Evolutionary conservation across 2,329 filamentous ascomycete genomes (phyloP).

Genomic region (Leptoxyphium fumago): DNA sequence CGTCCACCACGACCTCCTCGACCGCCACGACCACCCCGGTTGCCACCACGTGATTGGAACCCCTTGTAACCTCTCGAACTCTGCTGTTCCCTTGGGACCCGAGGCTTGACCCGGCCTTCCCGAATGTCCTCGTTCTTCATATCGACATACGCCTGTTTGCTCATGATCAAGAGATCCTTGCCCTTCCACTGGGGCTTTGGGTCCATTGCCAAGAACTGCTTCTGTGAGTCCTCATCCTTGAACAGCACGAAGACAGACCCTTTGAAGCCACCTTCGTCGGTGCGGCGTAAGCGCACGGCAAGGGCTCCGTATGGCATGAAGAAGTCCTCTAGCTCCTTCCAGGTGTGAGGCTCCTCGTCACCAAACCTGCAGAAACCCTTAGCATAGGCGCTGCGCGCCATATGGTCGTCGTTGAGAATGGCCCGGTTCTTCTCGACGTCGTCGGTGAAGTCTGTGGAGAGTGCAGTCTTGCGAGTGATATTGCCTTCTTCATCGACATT

Average conservation of each 20-base stretch:
- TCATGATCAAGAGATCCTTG: constrained; percentile 65
- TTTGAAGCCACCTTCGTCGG: constrained; percentile 55
- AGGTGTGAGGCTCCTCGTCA: constrained; percentile 64
- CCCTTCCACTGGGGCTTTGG: constrained; percentile 75
- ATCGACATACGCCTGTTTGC: constrained; percentile 69
- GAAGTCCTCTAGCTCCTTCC: constrained; percentile 89
- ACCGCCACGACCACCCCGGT: constrained; percentile 17
- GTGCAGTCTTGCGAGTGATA: constrained; percentile 62
- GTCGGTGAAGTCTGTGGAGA: constrained; percentile 35
- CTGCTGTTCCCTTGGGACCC: constrained; percentile 9
- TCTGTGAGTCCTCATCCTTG: constrained; percentile 57
- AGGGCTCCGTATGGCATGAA: constrained; percentile 68
- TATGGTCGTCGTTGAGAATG: constrained; percentile 48
- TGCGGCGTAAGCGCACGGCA: constrained; percentile 77
- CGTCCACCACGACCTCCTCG: constrained; percentile 16
- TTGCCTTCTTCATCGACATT: constrained; percentile 59
- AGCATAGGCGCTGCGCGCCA: constrained; percentile 68
- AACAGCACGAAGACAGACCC: constrained; percentile 96
- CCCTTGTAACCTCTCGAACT: constrained; percentile 22
- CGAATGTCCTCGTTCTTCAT: constrained; percentile 32
- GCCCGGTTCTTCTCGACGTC: constrained; percentile 38
- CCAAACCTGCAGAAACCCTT: constrained; percentile 63
- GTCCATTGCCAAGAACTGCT: constrained; percentile 66
- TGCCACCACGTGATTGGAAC: constrained; percentile 19
- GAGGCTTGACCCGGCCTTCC: constrained; percentile 25